phyloP scores from a whole-genome alignment of 2,329 filamentous ascomycete species.

The Nemania sp. region DNA sequence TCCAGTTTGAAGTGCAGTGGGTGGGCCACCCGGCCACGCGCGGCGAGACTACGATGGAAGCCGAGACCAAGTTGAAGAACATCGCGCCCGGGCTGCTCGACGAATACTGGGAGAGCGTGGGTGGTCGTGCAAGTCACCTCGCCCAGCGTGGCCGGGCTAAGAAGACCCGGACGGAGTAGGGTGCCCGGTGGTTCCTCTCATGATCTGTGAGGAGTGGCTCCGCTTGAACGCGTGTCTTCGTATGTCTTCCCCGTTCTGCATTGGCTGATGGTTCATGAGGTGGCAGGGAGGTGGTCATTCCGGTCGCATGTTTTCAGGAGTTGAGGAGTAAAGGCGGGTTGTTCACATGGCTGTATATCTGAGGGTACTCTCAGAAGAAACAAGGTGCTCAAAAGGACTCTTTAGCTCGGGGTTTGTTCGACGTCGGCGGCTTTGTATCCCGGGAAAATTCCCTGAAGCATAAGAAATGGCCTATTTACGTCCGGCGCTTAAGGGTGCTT shows the following conservation, averaged over 20 bases:
- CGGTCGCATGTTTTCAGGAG: constrained; percentile 22
- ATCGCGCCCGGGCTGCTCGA: constrained; percentile 32
- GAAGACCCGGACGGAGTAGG: constrained; percentile 24
- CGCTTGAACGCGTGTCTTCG: neutral
- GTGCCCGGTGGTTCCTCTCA: neutral
- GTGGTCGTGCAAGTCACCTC: constrained; percentile 34
- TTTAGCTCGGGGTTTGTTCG: neutral
- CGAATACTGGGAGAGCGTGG: constrained; percentile 38
- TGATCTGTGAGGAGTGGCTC: neutral
- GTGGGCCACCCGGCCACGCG: constrained; percentile 38
- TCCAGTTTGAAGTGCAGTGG: constrained; percentile 41
- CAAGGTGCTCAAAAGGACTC: constrained; percentile 4
- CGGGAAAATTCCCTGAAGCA: no score
- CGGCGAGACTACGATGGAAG: constrained; percentile 37
- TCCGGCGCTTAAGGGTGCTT: no score
- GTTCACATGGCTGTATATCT: neutral
- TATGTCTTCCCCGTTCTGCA: constrained; percentile 12
- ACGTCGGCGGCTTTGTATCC: neutral
- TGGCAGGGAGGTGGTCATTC: neutral
- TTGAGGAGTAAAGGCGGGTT: constrained; percentile 12
- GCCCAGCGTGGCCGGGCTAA: constrained; percentile 36
- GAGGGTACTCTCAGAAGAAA: neutral
- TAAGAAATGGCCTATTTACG: no score
- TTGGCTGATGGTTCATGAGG: constrained; percentile 2
- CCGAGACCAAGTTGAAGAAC: constrained; percentile 37